phyloP scores from a whole-genome alignment of 495 filamentous ascomycete species.

The Platismatia glauca region DNA sequence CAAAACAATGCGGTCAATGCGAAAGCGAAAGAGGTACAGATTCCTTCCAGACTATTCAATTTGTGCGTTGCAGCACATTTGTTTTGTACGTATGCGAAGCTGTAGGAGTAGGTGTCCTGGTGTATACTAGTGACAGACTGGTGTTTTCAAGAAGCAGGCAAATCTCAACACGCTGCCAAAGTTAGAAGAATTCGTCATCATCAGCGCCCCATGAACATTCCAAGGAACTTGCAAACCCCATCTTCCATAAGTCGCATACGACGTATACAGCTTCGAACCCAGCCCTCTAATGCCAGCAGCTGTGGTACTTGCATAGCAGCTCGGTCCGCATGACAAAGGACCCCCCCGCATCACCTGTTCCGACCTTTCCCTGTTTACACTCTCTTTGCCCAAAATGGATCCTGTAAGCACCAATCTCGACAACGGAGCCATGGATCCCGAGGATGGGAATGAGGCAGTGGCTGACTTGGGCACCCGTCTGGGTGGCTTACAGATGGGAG shows the following conservation, averaged over 20 bases:
- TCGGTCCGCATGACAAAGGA: constrained; percentile 9
- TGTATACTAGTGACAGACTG: background rate
- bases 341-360: constrained; percentile 10
- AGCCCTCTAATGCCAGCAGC: background rate
- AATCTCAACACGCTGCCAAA: constrained; percentile 1
- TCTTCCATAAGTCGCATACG: background rate
- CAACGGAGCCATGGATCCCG: constrained; percentile 16
- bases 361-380: constrained; percentile 1
- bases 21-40: background rate
- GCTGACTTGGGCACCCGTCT: constrained; percentile 27
- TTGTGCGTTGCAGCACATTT: too few relatives aligned
- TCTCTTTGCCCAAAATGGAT: constrained; percentile 23
- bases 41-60: too few relatives aligned
- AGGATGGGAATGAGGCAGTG: constrained; percentile 13
- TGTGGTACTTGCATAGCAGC: constrained; percentile 3
- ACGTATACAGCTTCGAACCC: background rate
- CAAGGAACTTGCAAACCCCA: background rate
- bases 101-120: background rate
- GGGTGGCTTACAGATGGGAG: constrained; percentile 62
- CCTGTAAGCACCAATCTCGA: constrained; percentile 26
- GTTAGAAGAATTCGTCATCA: constrained; percentile 4
- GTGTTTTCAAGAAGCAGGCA: background rate
- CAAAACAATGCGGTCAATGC: background rate
- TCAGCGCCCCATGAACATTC: constrained; percentile 1
- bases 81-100: background rate